These are phyloP conservation scores for Cladosporium colombiae DNA, from an alignment of 2,329 filamentous ascomycete genomes.

Conservation along the genomic window DNA sequence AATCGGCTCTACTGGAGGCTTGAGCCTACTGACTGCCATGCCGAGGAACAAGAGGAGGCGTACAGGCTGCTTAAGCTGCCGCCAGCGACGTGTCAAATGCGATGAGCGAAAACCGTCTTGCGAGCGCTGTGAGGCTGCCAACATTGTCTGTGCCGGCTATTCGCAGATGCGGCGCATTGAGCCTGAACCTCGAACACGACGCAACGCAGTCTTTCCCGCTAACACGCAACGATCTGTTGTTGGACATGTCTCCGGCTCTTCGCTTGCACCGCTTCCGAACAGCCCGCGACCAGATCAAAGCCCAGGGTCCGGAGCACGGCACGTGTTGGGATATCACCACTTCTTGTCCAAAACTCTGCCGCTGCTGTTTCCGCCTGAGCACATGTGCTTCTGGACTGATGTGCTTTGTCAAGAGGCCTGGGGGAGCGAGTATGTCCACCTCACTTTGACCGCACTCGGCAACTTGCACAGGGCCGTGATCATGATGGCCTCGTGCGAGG, in stretches of 20 bases:
- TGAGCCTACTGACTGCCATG: not conserved
- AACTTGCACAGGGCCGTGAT: not conserved
- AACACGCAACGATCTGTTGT: not conserved
- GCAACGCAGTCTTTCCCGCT: not conserved
- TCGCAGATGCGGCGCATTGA: not conserved
- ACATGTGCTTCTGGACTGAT: not conserved
- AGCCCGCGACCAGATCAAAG: not conserved
- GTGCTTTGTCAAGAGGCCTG: not conserved
- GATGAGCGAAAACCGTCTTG: not conserved
- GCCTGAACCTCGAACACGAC: not conserved
- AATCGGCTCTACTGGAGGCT: too few relatives aligned
- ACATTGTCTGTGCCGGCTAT: not conserved
- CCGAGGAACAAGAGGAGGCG: not conserved
- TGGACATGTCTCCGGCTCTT: not conserved
- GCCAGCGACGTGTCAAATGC: not conserved
- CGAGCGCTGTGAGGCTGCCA: not conserved
- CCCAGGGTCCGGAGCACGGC: not conserved
- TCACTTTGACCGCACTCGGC: not conserved
- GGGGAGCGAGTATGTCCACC: not conserved
- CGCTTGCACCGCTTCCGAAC: not conserved
- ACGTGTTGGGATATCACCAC: not conserved
- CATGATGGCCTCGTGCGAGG: not conserved
- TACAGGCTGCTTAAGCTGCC: not conserved
- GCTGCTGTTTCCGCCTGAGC: not conserved
- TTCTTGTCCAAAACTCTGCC: not conserved